phyloP scores from a whole-genome alignment of 2,329 filamentous ascomycete genomes.

The Aspergillus sp. region DNA sequence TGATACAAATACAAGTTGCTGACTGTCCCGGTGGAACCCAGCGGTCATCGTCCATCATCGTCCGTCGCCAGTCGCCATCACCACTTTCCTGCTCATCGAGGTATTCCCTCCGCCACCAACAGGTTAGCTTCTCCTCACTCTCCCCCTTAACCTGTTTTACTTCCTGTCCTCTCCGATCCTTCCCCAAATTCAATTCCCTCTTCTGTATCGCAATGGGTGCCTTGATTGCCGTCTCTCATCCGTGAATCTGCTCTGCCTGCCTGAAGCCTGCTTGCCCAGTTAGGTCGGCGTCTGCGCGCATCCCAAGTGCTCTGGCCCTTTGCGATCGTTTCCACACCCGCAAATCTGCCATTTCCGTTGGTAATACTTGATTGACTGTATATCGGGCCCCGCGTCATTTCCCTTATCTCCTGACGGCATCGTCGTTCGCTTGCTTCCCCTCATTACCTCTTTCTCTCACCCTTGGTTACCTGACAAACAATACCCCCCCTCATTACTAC shows the following conservation, averaged over 20 bases:
- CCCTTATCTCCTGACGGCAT: slow-evolving; percentile 12
- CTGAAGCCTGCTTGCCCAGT: slow-evolving; percentile 9
- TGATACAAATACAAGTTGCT: slow-evolving; percentile 5
- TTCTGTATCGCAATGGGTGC: slow-evolving; percentile 14
- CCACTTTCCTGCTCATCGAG: slow-evolving; percentile 11
- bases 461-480: slow-evolving; percentile 7
- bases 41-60: not conserved
- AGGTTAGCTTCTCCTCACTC: slow-evolving; percentile 1
- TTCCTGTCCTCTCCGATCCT: not conserved
- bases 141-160: not conserved
- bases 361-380: slow-evolving; percentile 23
- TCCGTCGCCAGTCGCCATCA: slow-evolving; percentile 7
- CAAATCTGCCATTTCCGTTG: slow-evolving; percentile 10
- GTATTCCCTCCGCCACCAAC: slow-evolving; percentile 14
- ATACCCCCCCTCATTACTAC: slow-evolving; percentile 13
- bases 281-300: slow-evolving; percentile 15
- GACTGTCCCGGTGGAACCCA: slow-evolving; percentile 17
- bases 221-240: slow-evolving; percentile 12
- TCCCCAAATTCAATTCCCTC: not conserved
- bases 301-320: slow-evolving; percentile 19
- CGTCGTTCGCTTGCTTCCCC: not conserved
- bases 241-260: slow-evolving; percentile 14
- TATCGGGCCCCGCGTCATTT: slow-evolving; percentile 17
- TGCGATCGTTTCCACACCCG: slow-evolving; percentile 16
- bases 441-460: slow-evolving; percentile 2